Base-by-base conservation (phyloP, 2,329 filamentous ascomycete species). In the Penicillium fuscoglaucum region DNA sequence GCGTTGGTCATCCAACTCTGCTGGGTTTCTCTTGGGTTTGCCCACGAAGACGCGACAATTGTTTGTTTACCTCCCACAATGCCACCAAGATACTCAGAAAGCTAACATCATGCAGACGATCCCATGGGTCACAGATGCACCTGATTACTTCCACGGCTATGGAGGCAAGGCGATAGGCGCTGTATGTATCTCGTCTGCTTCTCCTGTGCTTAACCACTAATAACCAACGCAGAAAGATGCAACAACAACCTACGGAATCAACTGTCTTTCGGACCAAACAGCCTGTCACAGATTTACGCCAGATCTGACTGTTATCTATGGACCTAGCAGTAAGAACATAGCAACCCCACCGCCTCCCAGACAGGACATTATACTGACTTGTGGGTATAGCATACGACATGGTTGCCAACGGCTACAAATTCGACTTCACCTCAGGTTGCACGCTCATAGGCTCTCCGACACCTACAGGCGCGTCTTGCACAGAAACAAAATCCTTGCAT, bases 91-190 rank as follows among this genome's bases (percentile, higher is more conserved):
- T 7, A 17, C 5, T 4, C 2, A 9, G 6, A 6, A 31, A 19
- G 3, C 26, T 52, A 26, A 46, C 19, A 26, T n/a, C 17, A 35
- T 5, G 41, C 13, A 57, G 55, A 54, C 55, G 0, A 54, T 57
- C 8, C 55, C 55, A n/a, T 57, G 50, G 49, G 50, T 57, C 4
- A 46, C 49, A 7, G 35, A 53, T n/a, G 55, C 33, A 1, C 55
- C 55, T 2, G 55, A 54, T 40, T 57, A 54, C 49, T 54, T 57
- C 50, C 21, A 57, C 13, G 55, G 55, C 17, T 57, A 57, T 48
- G 55, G 55, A 3, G 55, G 12, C 21, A 47, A 54, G 44, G 50
- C 9, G 5, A n/a, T 57, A 9, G 50, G 43, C 13, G 35, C 37
- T 4, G 55, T 54, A 29, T 6, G 55, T 54, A 26, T 35, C 1